Conservation (phyloP, 805 yeast species). For the Wickerhamiella azyma region DNA sequence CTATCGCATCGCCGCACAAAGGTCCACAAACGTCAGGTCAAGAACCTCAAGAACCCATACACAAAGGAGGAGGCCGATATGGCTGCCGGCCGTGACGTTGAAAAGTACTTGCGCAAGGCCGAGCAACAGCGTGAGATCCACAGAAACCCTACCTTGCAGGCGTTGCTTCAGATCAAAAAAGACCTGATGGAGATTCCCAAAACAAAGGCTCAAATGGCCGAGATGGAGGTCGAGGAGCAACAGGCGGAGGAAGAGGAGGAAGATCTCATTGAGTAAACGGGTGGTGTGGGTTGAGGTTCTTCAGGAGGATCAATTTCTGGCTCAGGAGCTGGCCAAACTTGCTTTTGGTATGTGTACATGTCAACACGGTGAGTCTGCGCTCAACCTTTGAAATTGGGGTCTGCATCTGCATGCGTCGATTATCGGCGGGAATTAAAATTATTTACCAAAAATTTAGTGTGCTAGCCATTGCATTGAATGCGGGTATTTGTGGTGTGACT, state of each 20-base stretch:
- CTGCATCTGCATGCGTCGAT: background rate
- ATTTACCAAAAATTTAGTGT: background rate
- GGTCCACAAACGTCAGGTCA: constrained; percentile 76
- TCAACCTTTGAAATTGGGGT: no score
- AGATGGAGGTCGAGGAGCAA: background rate
- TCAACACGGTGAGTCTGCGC: no score
- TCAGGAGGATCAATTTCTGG: background rate
- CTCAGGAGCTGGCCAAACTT: background rate
- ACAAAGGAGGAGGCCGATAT: constrained; percentile 83
- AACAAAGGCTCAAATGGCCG: constrained; percentile 1
- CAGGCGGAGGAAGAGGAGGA: background rate
- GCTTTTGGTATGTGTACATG: no score
- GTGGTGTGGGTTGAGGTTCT: no score
- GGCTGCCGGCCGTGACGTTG: constrained; percentile 68
- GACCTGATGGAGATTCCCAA: constrained; percentile 1
- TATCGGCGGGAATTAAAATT: background rate
- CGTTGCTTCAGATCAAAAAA: constrained; percentile 3
- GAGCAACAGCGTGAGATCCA: constrained; percentile 28
- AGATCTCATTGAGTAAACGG: background rate
- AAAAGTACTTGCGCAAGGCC: constrained; percentile 47
- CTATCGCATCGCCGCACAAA: constrained; percentile 62
- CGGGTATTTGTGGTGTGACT: background rate
- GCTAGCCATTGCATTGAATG: background rate
- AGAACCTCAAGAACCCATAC: constrained; percentile 65
- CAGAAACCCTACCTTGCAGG: constrained; percentile 11